Base-by-base conservation (phyloP, 2,329 filamentous ascomycete genomes). In the Penicillium sp. region DNA sequence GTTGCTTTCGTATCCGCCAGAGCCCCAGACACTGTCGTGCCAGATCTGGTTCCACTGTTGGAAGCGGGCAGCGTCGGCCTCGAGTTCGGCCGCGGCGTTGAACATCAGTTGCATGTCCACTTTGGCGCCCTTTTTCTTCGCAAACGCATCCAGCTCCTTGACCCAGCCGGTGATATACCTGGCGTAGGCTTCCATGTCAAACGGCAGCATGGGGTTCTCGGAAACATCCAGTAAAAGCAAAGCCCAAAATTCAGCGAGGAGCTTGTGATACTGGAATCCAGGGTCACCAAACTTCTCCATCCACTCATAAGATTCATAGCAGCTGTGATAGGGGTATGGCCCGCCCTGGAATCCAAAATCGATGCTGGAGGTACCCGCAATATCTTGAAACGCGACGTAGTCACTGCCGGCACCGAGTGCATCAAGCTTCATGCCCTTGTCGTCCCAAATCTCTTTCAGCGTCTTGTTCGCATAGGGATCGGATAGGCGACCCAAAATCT, bases 241-340 rank as follows among this genome's bases (percentile, higher is more conserved):
- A 1, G 82, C 82, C 69, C 88, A 84, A 32, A 97, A 75, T 68
- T 96, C 83, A 9, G 82, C 87, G 49, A 97, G 78, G 5, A 86
- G 70, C 32, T 77, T 79, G 70, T 97, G 93, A 63, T 95, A 93
- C 9, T 77, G 68, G 62, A 95, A 95, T 1, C 79, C 84, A 0
- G 89, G 89, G 64, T 98, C 93, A 18, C 87, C 84, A 49, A 87
- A 81, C 29, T 77, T 78, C 22, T 83, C 75, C 78, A 97, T 88
- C 84, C 89, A 91, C 36, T 89, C 85, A 58, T 87, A 90, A 44
- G 83, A 94, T 63, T 97, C 91, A 69, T 95, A 94, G 69, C 86
- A 93, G 50, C 86, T 90, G 67, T 89, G 84, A 42, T 84, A 82
- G 0, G 90, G 88, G 59, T 79, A 85, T 9, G 73, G 68, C 6